Evolutionary conservation across 768 basidiomycete genomes (phyloP), one percentile per base, ranked within the genome.

Genomic region (Auricularia auricula-judae): DNA sequence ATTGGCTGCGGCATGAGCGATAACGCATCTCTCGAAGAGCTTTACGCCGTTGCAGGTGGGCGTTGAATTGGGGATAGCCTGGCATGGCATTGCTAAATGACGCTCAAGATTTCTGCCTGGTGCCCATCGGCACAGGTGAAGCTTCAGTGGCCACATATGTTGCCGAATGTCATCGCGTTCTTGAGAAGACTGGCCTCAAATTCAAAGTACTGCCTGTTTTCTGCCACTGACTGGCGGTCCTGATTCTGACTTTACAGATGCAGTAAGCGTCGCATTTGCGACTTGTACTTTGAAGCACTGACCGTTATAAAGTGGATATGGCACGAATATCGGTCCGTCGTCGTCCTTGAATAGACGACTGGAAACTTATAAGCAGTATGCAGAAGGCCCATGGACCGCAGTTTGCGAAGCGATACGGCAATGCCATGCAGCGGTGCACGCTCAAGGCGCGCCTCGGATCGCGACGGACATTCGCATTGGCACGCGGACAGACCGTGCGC

Each of bases 391-490:
- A 0, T 98, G 92, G 93, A 79, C 82, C 29, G 78, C 84, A 62
- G 96, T 98, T 47, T 86, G 83, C 65, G 80, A 88, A 68, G 92
- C 88, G 2, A 97, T 98, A 67, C 90, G 93, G 68, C 90, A 89
- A 66, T 97, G 93, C 72, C 96, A 98, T 72, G 81, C 82, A 33
- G 92, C 91, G 1, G 88, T 94, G 4, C 93, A 95, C 67, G 84
- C 82, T 0, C 81, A 83, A 72, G 91, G 90, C 29, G 82, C 84
- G 0, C 84, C 85, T 16, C 84, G 88, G 62, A 82, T 94, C 63
- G 91, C 91, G 11, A 96, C 95, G 12, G 95, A 98, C 76, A 89
- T 98, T 66, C 87, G 96, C 34, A 95, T 98, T 63, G 96, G 96
- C 53, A 98, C 96, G 1, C 85, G 95, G 58, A 81, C 83, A 29